Conservation (phyloP, 1,284 basidiomycete genomes). For the Wallemia hederae region DNA sequence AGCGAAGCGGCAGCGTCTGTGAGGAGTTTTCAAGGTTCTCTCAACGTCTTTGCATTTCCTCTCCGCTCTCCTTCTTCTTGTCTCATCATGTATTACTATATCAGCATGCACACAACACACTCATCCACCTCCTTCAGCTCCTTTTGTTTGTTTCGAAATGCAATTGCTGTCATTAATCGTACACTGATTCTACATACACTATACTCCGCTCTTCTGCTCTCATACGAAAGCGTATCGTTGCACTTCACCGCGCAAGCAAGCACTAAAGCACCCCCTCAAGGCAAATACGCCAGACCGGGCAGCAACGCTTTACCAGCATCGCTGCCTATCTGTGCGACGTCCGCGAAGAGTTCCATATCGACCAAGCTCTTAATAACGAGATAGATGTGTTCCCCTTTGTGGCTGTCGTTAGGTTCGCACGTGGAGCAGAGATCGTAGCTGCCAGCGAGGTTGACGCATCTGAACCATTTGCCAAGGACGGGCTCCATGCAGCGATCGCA, state of each 20-base stretch:
- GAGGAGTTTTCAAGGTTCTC: background rate
- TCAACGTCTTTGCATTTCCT: background rate
- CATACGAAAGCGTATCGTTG: no score
- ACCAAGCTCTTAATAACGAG: background rate
- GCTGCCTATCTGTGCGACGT: background rate
- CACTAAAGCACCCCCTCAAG: no score
- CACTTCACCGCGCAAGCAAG: no score
- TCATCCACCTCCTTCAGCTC: no score
- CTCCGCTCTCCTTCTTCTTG: no score
- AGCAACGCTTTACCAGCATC: background rate
- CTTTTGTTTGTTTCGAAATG: no score
- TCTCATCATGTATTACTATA: no score
- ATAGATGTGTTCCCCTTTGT: background rate
- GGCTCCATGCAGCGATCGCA: background rate
- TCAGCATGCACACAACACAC: no score
- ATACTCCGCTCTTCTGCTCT: no score
- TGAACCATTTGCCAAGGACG: background rate
- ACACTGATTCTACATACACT: no score
- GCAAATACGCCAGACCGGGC: background rate
- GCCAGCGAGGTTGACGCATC: conserved; percentile 1
- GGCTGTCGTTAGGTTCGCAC: background rate
- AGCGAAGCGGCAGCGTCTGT: background rate
- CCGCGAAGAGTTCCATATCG: background rate
- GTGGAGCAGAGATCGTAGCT: background rate
- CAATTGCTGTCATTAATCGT: no score